These are phyloP conservation scores for Tricholoma saponaceum DNA, from an alignment of 768 basidiomycete species.

Conservation along the genomic window DNA sequence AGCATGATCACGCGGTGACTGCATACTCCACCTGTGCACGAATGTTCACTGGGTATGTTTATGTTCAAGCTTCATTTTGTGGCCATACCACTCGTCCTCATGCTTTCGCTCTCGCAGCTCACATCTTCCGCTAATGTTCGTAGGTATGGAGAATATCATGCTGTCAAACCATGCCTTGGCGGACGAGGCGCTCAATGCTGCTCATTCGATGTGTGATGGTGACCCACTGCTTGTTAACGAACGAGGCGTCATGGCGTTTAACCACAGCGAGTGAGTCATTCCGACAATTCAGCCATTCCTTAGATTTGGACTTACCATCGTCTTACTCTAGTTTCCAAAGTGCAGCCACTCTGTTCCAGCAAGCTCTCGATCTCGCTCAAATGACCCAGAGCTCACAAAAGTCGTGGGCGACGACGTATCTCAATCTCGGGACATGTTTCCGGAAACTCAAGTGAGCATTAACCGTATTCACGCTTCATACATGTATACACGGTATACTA, in stretches of 20 bases:
- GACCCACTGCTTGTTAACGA: slow-evolving; percentile 93
- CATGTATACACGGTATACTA: not conserved
- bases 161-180: slow-evolving; percentile 79
- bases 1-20: slow-evolving; percentile 97
- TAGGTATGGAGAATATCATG: slow-evolving; percentile 97
- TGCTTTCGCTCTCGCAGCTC: slow-evolving; percentile 50
- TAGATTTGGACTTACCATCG: not conserved
- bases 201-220: slow-evolving; percentile 73
- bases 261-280: slow-evolving; percentile 68
- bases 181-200: slow-evolving; percentile 83
- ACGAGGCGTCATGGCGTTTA: slow-evolving; percentile 88
- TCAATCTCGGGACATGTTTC: slow-evolving; percentile 89
- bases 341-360: slow-evolving; percentile 68
- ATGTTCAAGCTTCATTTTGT: not conserved
- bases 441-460: slow-evolving; percentile 69
- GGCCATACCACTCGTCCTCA: not conserved
- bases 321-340: slow-evolving; percentile 54
- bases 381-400: slow-evolving; percentile 81
- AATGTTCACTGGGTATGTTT: slow-evolving; percentile 84
- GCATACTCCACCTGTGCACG: slow-evolving; percentile 96
- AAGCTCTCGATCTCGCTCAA: slow-evolving; percentile 76
- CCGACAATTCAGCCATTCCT: not conserved
- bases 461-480: not conserved
- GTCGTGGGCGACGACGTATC: slow-evolving; percentile 85
- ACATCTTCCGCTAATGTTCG: slow-evolving; percentile 90